These are phyloP conservation scores for Fusarium mangiferae DNA, from an alignment of 2,329 filamentous ascomycete genomes.

Conservation along the genomic window DNA sequence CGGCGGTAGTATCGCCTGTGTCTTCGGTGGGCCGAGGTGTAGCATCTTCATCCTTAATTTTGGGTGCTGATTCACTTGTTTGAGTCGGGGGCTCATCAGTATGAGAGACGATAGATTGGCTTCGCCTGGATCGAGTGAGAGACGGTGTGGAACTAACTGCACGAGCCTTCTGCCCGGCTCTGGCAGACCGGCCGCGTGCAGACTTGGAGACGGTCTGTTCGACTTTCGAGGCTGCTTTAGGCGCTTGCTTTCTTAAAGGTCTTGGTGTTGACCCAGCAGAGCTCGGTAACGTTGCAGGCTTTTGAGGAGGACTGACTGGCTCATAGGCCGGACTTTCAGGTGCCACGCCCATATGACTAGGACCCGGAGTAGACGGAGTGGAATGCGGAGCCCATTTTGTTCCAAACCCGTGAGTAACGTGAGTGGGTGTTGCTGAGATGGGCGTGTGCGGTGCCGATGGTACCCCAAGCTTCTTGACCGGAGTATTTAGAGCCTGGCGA, in stretches of 20 bases:
- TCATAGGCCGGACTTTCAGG: constrained; percentile 66
- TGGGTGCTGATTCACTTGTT: constrained; percentile 49
- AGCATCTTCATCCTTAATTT: constrained; percentile 68
- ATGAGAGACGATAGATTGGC: constrained; percentile 59
- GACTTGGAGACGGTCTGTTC: constrained; percentile 40
- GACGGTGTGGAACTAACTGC: constrained; percentile 51
- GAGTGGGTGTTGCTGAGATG: constrained; percentile 42
- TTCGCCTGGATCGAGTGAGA: constrained; percentile 50
- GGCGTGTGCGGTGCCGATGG: constrained; percentile 52
- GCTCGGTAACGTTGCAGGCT: constrained; percentile 51
- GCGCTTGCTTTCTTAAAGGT: constrained; percentile 48
- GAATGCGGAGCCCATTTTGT: constrained; percentile 69
- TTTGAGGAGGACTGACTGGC: constrained; percentile 65
- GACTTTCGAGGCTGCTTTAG: constrained; percentile 44
- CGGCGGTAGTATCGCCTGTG: constrained; percentile 64
- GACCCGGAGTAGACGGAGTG: constrained; percentile 67
- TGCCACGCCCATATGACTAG: constrained; percentile 49
- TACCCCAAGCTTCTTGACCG: constrained; percentile 47
- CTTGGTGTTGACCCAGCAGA: constrained; percentile 45
- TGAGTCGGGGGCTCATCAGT: constrained; percentile 61
- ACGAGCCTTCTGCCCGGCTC: constrained; percentile 49
- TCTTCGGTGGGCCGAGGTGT: constrained; percentile 67
- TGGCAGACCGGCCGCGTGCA: constrained; percentile 50
- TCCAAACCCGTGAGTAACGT: constrained; percentile 54
- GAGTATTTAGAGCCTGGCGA: constrained; percentile 51